Evolutionary conservation across 371 early-diverging fungal species (phyloP).

Genomic region (Apophysomyces ossiformis): DNA sequence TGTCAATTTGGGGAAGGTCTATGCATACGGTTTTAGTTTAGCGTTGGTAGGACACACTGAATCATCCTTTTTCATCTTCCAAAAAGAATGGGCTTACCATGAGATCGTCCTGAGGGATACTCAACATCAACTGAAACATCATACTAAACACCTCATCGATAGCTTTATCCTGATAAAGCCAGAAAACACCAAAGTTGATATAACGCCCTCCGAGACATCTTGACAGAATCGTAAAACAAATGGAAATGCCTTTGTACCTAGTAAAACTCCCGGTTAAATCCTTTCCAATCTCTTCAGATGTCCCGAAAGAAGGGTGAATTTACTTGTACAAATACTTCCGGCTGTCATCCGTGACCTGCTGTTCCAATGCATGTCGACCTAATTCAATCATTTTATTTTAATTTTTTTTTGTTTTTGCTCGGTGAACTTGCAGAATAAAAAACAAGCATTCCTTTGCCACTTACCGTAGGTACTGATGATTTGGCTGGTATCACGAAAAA

Average conservation of each 20-base stretch:
- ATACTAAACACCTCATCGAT: constrained; percentile 73
- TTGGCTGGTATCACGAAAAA: constrained; percentile 88
- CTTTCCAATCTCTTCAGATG: too few species aligned
- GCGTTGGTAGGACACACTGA: neutral
- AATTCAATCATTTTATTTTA: neutral
- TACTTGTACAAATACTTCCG: constrained; percentile 42
- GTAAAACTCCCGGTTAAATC: neutral
- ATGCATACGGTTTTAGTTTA: neutral
- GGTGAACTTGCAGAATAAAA: neutral
- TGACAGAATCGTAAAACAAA: constrained; percentile 77
- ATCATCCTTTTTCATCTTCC: neutral
- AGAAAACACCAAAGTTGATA: constrained; percentile 92
- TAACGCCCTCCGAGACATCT: constrained; percentile 82
- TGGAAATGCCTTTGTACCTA: constrained; percentile 80
- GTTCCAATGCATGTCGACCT: constrained; percentile 29
- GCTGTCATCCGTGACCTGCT: constrained; percentile 22
- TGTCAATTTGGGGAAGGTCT: constrained; percentile 72
- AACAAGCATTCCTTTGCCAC: constrained; percentile 1
- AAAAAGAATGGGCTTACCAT: constrained; percentile 51
- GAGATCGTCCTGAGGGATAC: constrained; percentile 75
- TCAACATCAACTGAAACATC: constrained; percentile 72
- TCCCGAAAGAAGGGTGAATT: neutral
- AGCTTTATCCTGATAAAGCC: constrained; percentile 87
- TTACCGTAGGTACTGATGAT: constrained; percentile 54
- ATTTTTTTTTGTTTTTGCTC: neutral